A percentile compares a stretch with the other conserved stretches of the same genome.
These are phyloP conservation scores for Eucalyptus viminalis DNA, from an alignment of 345 rosid species.

Conservation along the genomic window DNA sequence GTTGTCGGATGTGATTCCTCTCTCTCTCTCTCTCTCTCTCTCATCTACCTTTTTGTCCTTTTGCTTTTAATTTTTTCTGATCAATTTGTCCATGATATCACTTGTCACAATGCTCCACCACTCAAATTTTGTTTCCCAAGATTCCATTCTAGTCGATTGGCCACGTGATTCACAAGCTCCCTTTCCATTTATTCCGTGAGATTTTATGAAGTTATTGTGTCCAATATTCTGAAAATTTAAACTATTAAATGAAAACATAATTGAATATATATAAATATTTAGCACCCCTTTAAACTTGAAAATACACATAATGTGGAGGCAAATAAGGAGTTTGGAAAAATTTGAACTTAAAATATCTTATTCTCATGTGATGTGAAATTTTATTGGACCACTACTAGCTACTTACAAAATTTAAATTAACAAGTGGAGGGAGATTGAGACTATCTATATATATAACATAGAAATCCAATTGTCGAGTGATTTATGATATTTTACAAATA, in stretches of 20 bases:
- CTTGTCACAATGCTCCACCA: background rate
- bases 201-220: background rate
- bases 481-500: too few species aligned
- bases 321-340: background rate
- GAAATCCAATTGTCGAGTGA: background rate
- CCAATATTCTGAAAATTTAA: background rate
- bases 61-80: background rate
- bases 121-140: background rate
- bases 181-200: background rate
- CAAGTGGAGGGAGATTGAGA: too few species aligned
- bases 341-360: background rate
- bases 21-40: background rate
- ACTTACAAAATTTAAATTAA: background rate
- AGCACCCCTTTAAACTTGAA: background rate
- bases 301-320: background rate
- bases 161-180: background rate
- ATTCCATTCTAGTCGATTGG: background rate
- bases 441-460: too few species aligned
- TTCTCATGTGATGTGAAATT: background rate
- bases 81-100: background rate
- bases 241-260: too few species aligned
- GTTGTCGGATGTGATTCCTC: background rate
- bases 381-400: accelerated
- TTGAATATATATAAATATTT: background rate
- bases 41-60: background rate